phyloP scores from a whole-genome alignment of 192 early-diverging fungal genomes.

The Haplosporangium gracile region DNA sequence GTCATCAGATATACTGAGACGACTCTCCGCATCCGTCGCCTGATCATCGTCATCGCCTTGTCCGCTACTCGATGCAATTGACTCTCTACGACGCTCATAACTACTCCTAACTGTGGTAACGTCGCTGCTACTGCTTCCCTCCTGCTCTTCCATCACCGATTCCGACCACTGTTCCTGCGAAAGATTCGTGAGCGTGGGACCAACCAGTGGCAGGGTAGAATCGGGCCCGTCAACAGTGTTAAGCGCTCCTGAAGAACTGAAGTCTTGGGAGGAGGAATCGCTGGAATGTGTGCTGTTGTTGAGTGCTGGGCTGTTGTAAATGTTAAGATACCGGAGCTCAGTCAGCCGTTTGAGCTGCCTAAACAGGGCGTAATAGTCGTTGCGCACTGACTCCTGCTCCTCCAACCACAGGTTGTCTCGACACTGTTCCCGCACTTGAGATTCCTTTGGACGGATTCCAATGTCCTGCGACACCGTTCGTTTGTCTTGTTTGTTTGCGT shows the following conservation, averaged over 20 bases:
- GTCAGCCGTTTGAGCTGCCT: slow-evolving; percentile 29
- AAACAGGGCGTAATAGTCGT: slow-evolving; percentile 45
- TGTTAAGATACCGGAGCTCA: slow-evolving; percentile 21
- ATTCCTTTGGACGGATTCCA: background rate
- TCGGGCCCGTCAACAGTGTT: background rate
- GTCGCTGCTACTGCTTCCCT: background rate
- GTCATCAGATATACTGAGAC: background rate
- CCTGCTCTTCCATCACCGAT: background rate
- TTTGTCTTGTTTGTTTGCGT: background rate
- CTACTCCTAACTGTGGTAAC: background rate
- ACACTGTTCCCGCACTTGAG: slow-evolving; percentile 4
- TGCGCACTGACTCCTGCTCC: slow-evolving; percentile 23
- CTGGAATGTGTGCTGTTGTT: slow-evolving; percentile 4
- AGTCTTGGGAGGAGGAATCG: background rate
- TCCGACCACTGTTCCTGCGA: background rate
- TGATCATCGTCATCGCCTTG: background rate
- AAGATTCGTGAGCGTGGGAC: background rate
- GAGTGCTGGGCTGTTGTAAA: slow-evolving; percentile 44
- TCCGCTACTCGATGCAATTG: background rate
- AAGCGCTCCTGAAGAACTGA: background rate
- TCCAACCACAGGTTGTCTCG: background rate
- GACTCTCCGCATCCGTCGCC: background rate
- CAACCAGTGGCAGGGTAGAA: background rate
- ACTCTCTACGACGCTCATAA: background rate
- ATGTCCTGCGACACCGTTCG: background rate